phyloP scores from a whole-genome alignment of 371 early-diverging fungal genomes.

The Syncephalastrum sp. region DNA sequence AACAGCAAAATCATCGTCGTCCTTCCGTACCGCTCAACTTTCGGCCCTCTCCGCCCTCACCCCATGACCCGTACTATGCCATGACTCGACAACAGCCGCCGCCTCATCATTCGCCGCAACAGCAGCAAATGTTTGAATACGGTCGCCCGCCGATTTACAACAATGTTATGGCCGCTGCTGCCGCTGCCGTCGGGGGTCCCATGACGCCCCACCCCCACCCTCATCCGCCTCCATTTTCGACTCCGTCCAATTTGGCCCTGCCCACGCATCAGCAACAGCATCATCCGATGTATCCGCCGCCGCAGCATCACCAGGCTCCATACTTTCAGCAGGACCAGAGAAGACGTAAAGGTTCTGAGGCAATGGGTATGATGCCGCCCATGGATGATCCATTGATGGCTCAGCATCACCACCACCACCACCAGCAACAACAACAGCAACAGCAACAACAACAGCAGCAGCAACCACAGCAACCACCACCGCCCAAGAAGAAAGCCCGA shows the following conservation, averaged over 20 bases:
- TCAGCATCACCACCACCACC: conserved; percentile 5
- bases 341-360: too few relatives aligned
- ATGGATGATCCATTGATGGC: background rate
- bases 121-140: conserved; percentile 5
- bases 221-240: too few relatives aligned
- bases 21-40: conserved; percentile 3
- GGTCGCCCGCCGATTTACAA: background rate
- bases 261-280: background rate
- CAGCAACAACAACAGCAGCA: conserved; percentile 18
- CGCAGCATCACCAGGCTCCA: background rate
- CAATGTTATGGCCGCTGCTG: background rate
- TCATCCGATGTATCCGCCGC: conserved; percentile 14
- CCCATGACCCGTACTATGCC: background rate
- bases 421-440: conserved; percentile 16
- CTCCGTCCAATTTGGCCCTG: too few relatives aligned
- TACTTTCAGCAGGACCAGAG: background rate
- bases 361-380: too few relatives aligned
- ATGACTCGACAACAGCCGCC: conserved; percentile 1
- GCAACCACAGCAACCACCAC: conserved; percentile 3
- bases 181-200: conserved; percentile 1
- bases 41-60: too few relatives aligned
- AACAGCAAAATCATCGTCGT: conserved; percentile 5
- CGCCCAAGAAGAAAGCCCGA: conserved; percentile 18
- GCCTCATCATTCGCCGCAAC: conserved; percentile 6
- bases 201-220: conserved; percentile 1